phyloP scores from a whole-genome alignment of 202 grass and related monocot species.

The Dendrocalamus latiflorus region DNA sequence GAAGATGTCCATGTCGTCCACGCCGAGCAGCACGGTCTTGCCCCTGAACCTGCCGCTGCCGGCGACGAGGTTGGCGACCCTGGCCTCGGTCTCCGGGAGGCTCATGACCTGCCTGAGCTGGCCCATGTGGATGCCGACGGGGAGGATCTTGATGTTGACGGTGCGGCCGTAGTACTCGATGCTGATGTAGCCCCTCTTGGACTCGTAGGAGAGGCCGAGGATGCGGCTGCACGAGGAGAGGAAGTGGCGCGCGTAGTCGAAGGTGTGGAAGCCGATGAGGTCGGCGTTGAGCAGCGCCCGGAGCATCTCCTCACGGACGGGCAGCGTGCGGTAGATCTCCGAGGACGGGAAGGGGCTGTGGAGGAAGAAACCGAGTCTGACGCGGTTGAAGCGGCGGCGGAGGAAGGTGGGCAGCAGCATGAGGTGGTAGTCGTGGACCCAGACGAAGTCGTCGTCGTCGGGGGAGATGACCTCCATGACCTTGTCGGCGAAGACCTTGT shows the following conservation, averaged over 20 bases:
- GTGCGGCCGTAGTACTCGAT: constrained; percentile 89
- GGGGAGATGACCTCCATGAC: constrained; percentile 11
- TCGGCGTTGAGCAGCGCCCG: constrained; percentile 53
- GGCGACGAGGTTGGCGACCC: constrained; percentile 22
- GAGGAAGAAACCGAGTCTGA: background rate
- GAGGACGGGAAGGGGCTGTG: background rate
- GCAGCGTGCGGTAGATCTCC: background rate
- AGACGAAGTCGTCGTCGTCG: background rate
- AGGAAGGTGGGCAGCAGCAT: background rate
- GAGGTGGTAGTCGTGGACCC: background rate
- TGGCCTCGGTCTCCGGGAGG: constrained; percentile 27
- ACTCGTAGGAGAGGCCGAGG: constrained; percentile 49
- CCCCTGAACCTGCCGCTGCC: constrained; percentile 24
- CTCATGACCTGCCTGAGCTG: constrained; percentile 37
- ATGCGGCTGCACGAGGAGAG: constrained; percentile 51
- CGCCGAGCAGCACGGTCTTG: constrained; percentile 42
- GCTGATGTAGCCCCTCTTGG: constrained; percentile 76
- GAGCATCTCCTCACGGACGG: constrained; percentile 40
- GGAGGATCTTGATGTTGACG: constrained; percentile 56
- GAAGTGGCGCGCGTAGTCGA: constrained; percentile 59
- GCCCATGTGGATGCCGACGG: constrained; percentile 47
- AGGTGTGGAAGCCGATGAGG: constrained; percentile 59
- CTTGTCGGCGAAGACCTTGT: constrained; percentile 73
- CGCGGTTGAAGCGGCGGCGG: background rate
- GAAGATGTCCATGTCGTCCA: constrained; percentile 67